Conservation (phyloP, 2,329 filamentous ascomycete genomes). For the Ophiostoma piceae region DNA sequence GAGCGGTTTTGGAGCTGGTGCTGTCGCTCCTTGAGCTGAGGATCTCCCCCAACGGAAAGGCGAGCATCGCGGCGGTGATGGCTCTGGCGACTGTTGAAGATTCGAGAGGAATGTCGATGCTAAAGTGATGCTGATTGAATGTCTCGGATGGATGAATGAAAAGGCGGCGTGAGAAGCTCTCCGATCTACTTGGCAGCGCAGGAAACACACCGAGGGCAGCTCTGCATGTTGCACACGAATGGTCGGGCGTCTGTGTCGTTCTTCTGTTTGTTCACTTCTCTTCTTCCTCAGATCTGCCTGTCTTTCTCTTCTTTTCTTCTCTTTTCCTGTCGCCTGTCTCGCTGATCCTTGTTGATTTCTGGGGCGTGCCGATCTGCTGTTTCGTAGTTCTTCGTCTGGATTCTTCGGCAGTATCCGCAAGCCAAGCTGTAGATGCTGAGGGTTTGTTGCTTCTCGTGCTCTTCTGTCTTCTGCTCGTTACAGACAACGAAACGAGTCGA, state of each 20-base stretch:
- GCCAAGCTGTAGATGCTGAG: not conserved
- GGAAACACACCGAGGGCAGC: not conserved
- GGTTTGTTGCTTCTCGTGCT: not conserved
- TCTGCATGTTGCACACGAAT: slow-evolving; percentile 20
- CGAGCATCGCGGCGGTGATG: not conserved
- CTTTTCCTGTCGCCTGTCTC: not conserved
- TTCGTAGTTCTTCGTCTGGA: not conserved
- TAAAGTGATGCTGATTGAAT: not conserved
- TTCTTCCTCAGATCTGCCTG: not conserved
- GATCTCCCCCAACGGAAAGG: not conserved
- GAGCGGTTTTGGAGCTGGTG: not conserved
- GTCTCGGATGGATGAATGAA: not conserved
- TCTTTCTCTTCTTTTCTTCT: not conserved
- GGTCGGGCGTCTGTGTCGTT: not conserved
- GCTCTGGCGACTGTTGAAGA: not conserved
- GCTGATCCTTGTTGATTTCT: slow-evolving; percentile 12
- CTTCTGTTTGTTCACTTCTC: not conserved
- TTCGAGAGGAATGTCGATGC: not conserved
- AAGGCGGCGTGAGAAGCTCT: not conserved
- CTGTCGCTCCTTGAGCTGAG: not conserved
- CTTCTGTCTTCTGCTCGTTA: not conserved
- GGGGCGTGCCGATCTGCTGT: slow-evolving; percentile 2
- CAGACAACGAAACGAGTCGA: not conserved
- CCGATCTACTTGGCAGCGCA: slow-evolving; percentile 9
- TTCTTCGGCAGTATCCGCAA: not conserved